Percentiles rank a stretch among this genome's conserved stretches.
These are phyloP conservation scores for Beauveria brongniartii DNA, from an alignment of 2,329 filamentous ascomycete species.

Conservation along the genomic window DNA sequence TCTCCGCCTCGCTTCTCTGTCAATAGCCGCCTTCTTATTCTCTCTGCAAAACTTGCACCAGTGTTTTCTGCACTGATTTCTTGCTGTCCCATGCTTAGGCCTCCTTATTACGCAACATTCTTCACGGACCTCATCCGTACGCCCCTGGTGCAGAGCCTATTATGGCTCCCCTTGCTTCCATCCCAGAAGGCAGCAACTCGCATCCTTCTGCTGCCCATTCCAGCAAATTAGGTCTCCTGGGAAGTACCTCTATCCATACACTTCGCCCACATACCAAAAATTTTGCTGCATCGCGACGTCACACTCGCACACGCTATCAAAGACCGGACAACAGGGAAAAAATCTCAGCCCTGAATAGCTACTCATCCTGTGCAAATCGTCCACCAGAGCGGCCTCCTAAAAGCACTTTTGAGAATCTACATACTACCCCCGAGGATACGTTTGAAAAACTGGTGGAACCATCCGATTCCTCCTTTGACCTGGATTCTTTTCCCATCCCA, in stretches of 20 bases:
- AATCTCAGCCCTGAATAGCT: background rate
- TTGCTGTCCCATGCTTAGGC: constrained; percentile 12
- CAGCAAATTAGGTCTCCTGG: constrained; percentile 7
- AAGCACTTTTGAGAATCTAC: background rate
- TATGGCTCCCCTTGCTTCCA: constrained; percentile 25
- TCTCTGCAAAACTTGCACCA: background rate
- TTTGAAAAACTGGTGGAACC: background rate
- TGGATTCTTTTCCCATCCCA: constrained; percentile 18
- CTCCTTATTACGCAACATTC: constrained; percentile 11
- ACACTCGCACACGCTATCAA: constrained; percentile 17
- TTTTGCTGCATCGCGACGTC: constrained; percentile 19
- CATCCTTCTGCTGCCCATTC: constrained; percentile 15
- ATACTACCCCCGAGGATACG: background rate
- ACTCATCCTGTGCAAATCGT: background rate
- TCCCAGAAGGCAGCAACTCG: constrained; percentile 17
- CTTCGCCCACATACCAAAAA: constrained; percentile 20
- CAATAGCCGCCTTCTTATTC: background rate
- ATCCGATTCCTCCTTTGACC: constrained; percentile 17
- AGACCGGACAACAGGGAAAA: background rate
- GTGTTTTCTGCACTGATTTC: constrained; percentile 1
- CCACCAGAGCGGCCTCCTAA: background rate
- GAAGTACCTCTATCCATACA: constrained; percentile 15
- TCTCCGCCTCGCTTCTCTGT: background rate
- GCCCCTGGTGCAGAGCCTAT: constrained; percentile 6
- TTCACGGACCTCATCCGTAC: constrained; percentile 7